Conservation (phyloP, 1,284 basidiomycete species). For the Singerocomus inundabilis region DNA sequence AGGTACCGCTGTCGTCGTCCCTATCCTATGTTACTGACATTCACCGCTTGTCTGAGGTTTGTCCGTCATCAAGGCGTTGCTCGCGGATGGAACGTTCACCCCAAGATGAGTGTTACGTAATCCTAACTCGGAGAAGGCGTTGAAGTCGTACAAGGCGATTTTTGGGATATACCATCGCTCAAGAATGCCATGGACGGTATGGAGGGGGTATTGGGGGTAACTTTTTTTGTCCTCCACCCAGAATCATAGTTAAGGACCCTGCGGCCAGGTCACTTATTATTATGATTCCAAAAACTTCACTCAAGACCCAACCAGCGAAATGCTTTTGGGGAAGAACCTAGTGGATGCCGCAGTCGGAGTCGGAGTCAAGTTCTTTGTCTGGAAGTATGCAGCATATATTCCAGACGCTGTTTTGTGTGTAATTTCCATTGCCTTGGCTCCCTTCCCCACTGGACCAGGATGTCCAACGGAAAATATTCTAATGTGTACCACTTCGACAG, state of each 20-base stretch:
- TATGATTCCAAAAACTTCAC: constrained; percentile 23
- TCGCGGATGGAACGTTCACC: constrained; percentile 34
- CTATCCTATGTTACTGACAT: not conserved
- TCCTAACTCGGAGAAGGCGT: constrained; percentile 27
- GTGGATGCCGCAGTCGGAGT: constrained; percentile 36
- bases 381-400: constrained; percentile 18
- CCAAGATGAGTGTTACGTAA: constrained; percentile 35
- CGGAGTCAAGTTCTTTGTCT: constrained; percentile 33
- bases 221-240: not conserved
- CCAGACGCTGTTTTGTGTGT: not conserved
- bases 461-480: constrained; percentile 26
- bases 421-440: constrained; percentile 19
- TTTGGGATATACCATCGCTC: constrained; percentile 31
- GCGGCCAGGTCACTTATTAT: constrained; percentile 24
- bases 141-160: constrained; percentile 36
- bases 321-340: constrained; percentile 38
- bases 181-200: constrained; percentile 35
- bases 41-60: constrained; percentile 15
- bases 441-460: constrained; percentile 21
- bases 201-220: constrained; percentile 40
- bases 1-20: constrained; percentile 9
- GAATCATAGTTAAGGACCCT: not conserved
- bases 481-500: constrained; percentile 24
- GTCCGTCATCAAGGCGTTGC: constrained; percentile 29
- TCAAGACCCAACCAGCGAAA: constrained; percentile 25